Conservation (phyloP, 495 filamentous ascomycete species). For the Clavariopsis aquatica region DNA sequence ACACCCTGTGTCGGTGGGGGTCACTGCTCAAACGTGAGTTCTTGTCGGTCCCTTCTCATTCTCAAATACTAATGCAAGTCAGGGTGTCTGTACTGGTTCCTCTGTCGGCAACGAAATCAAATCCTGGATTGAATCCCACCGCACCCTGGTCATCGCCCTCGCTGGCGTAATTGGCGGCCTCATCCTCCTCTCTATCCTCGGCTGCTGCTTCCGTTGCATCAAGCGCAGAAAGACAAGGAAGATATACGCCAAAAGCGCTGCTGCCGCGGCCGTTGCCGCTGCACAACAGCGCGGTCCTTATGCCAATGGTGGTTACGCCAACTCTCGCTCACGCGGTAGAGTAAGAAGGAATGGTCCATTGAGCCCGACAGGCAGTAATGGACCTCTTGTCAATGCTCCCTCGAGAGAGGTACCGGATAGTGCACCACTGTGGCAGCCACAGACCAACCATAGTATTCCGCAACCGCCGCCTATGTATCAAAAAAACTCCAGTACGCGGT, state of each 20-base stretch:
- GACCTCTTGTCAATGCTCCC: background rate
- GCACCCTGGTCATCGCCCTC: slow-evolving; percentile 49
- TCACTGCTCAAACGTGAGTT: slow-evolving; percentile 61
- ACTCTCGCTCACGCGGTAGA: slow-evolving; percentile 7
- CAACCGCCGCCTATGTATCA: slow-evolving; percentile 25
- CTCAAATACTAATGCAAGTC: slow-evolving; percentile 14
- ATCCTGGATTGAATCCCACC: slow-evolving; percentile 50
- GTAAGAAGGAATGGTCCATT: slow-evolving; percentile 9
- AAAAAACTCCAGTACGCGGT: slow-evolving; percentile 23
- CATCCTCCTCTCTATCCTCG: slow-evolving; percentile 44
- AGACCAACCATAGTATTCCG: slow-evolving; percentile 4
- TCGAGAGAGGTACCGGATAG: background rate
- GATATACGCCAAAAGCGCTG: slow-evolving; percentile 8
- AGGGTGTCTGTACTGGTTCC: slow-evolving; percentile 49
- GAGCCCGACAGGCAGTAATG: slow-evolving; percentile 9
- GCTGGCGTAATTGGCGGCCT: slow-evolving; percentile 45
- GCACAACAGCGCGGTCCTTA: background rate
- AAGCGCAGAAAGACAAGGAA: slow-evolving; percentile 28
- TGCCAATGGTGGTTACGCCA: background rate
- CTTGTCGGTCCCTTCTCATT: background rate
- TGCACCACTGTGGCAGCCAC: background rate
- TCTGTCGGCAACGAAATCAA: slow-evolving; percentile 46
- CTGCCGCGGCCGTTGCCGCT: background rate
- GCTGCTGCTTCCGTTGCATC: slow-evolving; percentile 43
- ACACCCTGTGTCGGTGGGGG: slow-evolving; percentile 84